Base-by-base conservation (phyloP, 768 basidiomycete species). In the Psilocybe tampanensis region DNA sequence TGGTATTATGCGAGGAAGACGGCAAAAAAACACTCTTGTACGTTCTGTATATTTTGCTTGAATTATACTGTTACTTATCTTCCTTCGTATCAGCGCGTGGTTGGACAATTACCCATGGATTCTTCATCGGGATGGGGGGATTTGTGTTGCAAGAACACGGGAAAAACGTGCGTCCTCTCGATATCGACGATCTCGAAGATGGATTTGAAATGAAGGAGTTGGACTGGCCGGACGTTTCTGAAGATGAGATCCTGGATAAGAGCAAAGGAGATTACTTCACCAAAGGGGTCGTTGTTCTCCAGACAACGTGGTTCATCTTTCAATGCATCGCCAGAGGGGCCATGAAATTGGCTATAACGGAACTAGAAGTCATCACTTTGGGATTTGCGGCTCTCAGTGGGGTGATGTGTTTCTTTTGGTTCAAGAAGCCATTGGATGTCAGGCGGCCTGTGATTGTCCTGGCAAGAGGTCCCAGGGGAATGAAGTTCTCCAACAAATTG, bases 401-500 rank as follows among this genome's bases (percentile, higher is more conserved):
- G 13, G 54, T 67, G 8, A 69, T 64, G 12, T 76, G 73, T 56
- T 26, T 51, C 0, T 44, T 73, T 2, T 77, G 77, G 76, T 77
- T 71, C 75, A 42, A 68, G 19, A 79, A 79, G 58, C 77, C 76
- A 3, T 64, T 71, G 8, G 69, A 72, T 51, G 70, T 76, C 0
- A 58, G 59, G 1, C 7, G 52, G 3, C 42, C 47, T 6, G 24
- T 44, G 8, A 56, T 34, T 9, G 9, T 29, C 9, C 5, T 29
- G 4, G 29, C 5, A 29, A 29, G 29, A 29, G 29, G 29, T 29
- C 29, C 29, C 4, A 29, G 29, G 5, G 4, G 1, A n/a, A n/a
- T n/a, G 34, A 51, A 15, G 29, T 43, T 39, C 21, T 47, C n/a
- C 29, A 56, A 22, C 13, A 15, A 5, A 13, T 19, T 15, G 6